Evolutionary conservation across 164 flowering plant species (phyloP), one percentile per base, ranked within the genome.

Genomic region (Paratinospora sagittata): DNA sequence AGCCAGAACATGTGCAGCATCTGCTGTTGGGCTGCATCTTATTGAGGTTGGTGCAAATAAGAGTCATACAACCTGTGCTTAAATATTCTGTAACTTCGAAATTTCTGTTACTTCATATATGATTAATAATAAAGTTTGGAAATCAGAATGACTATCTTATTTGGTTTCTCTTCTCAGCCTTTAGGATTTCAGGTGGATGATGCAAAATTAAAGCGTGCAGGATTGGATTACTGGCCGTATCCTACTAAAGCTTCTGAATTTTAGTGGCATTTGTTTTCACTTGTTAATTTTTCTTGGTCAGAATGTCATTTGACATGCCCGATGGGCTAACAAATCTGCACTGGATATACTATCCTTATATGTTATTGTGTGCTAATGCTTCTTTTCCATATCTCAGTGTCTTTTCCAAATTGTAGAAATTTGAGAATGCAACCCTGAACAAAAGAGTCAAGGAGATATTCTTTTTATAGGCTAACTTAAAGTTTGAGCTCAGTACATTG

Each of bases 201-300:
- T 80, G 30, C 93, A 66, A 94, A 94, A 77, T 73, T 94, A 52
- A 92, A 92, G 85, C 97, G 98, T 71, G 98, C 98, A 71, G 97
- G 98, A 65, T 75, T 94, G 78, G 97, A 94, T 78, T 94, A 92
- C 65, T 92, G 98, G 97, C 97, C 95, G 98, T 94, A 94, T 92
- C 98, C 95, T 49, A 49, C 57, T 49, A 13, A 49, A 49, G 4
- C 57, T 49, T 17, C 14, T 49, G 12, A 49, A 17, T 49, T 12
- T 49, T 49, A 49, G 12, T 10, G 16, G 19, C 19, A 49, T 49
- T 49, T 49, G 1, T 49, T 49, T 49, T 49, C 11, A 49, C 17
- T 12, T 12, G 55, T 47, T 47, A 47, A 3, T 6, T 13, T 47
- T 12, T 47, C 19, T 9, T 13, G 1, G 16, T 47, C 55, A 3